Evolutionary conservation across 345 rosid species (phyloP).

Genomic region (Ceriops tagal): DNA sequence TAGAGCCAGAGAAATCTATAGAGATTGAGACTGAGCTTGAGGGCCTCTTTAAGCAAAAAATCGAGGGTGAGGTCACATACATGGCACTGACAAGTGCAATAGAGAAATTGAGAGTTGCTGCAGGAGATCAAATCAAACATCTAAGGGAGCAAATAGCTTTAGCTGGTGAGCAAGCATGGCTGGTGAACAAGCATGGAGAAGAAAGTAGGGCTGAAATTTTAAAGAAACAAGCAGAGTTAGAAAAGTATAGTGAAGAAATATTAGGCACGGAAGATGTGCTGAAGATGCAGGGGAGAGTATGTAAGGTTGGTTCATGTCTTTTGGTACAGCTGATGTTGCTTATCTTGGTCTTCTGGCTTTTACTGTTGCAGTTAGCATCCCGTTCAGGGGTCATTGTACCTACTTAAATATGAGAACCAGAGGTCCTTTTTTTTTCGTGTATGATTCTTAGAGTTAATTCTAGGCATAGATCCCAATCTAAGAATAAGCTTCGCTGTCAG

Average conservation of each 20-base stretch:
- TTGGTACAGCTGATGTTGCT: constrained; percentile 56
- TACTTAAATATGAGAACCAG: constrained; percentile 34
- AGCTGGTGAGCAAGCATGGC: constrained; percentile 38
- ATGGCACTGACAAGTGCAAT: constrained; percentile 42
- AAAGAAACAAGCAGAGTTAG: constrained; percentile 52
- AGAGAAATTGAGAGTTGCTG: constrained; percentile 35
- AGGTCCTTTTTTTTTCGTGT: not conserved
- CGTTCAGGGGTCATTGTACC: constrained; percentile 43
- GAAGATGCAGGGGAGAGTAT: constrained; percentile 46
- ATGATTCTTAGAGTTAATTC: not conserved
- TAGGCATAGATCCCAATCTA: constrained; percentile 18
- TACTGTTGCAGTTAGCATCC: constrained; percentile 39
- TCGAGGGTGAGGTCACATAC: constrained; percentile 73
- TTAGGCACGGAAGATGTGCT: constrained; percentile 44
- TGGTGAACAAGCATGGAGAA: constrained; percentile 40
- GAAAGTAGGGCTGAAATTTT: constrained; percentile 45
- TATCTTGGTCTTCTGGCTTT: constrained; percentile 40
- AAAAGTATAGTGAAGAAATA: constrained; percentile 38
- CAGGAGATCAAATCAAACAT: constrained; percentile 27
- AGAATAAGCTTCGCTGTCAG: not conserved
- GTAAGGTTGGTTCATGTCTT: constrained; percentile 46
- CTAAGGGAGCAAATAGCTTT: constrained; percentile 40
- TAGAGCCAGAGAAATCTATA: constrained; percentile 28
- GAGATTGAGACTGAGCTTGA: constrained; percentile 54
- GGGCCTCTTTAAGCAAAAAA: constrained; percentile 60